Conservation (phyloP, 2,329 filamentous ascomycete species). For the Cercospora sesami region DNA sequence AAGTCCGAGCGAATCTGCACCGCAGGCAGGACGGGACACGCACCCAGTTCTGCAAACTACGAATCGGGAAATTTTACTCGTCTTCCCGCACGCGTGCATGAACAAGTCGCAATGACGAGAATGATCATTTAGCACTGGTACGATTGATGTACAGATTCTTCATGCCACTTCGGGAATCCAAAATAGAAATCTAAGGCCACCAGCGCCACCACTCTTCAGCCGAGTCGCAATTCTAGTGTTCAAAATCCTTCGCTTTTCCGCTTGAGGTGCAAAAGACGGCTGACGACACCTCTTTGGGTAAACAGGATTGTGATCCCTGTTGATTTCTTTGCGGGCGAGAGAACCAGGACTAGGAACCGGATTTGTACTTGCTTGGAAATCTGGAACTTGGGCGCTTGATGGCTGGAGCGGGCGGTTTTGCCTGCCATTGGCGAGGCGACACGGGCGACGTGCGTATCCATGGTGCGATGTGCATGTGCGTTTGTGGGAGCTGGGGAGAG, state of each 20-base stretch:
- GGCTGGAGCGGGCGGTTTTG: not conserved
- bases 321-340: not conserved
- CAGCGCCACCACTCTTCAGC: not conserved
- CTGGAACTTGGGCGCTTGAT: not conserved
- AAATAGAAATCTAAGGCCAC: not conserved
- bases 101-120: not conserved
- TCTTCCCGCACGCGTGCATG: not conserved
- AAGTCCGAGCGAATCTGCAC: slow-evolving; percentile 6
- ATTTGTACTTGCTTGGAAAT: not conserved
- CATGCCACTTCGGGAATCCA: not conserved
- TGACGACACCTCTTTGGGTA: not conserved
- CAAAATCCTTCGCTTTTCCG: not conserved
- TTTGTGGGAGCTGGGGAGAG: not conserved
- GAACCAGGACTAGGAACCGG: not conserved
- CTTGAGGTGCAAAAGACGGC: not conserved
- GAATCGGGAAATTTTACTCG: not conserved
- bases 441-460: not conserved
- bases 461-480: not conserved
- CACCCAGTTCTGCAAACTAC: not conserved
- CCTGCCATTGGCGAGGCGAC: not conserved
- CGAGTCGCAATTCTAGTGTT: not conserved
- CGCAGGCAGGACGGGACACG: slow-evolving; percentile 5
- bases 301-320: slow-evolving; percentile 3
- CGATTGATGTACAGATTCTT: too few species aligned
- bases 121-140: not conserved